phyloP scores from a whole-genome alignment of 1,139 yeast genomes.

The Protomyces inundatus region DNA sequence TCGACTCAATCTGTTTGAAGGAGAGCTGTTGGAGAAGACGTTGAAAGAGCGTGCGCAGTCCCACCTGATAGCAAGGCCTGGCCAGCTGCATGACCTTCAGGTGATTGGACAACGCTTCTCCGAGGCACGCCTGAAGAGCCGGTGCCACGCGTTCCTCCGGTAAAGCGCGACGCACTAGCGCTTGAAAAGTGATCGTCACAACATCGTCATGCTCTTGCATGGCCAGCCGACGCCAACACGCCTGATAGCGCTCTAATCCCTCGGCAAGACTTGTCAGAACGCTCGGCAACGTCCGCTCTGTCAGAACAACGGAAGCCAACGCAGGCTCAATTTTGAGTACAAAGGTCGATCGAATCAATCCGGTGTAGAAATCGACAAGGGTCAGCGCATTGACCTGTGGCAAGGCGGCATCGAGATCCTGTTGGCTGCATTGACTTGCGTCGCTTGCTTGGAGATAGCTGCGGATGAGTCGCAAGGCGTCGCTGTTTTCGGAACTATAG shows the following conservation, averaged over 20 bases:
- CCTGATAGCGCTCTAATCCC: constrained; percentile 6
- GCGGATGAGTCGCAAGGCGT: background rate
- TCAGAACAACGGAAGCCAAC: background rate
- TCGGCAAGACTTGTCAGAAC: constrained; percentile 4
- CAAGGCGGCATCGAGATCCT: constrained; percentile 5
- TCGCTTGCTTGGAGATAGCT: background rate
- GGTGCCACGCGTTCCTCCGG: background rate
- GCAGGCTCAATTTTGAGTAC: constrained; percentile 11
- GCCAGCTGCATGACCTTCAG: background rate
- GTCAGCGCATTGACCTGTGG: background rate
- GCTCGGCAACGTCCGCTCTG: background rate
- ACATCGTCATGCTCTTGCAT: background rate
- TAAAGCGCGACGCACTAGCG: background rate
- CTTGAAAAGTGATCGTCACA: constrained; percentile 1
- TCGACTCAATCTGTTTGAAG: background rate
- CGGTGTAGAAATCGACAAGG: background rate
- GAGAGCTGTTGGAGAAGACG: background rate
- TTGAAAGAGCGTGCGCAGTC: background rate
- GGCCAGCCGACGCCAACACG: background rate
- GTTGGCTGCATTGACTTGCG: background rate
- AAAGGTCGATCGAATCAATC: constrained; percentile 16
- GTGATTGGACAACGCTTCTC: background rate
- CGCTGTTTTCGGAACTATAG: background rate
- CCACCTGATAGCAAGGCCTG: background rate
- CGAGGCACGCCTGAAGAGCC: constrained; percentile 1